Evolutionary conservation across 106 monocot genomes (phyloP).

Genomic region (Acorus calamus): DNA sequence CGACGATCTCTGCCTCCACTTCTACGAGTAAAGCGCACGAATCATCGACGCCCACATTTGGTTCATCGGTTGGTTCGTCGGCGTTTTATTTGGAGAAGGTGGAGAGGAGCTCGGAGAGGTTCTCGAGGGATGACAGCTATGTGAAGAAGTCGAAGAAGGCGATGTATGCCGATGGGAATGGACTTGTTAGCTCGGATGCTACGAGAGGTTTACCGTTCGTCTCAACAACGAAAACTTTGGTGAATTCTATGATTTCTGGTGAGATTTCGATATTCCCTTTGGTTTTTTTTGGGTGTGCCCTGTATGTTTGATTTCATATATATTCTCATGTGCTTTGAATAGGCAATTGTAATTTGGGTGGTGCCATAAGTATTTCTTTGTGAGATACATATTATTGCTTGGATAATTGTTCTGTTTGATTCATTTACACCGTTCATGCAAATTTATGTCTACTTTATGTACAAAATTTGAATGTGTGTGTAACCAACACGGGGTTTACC

Average conservation of each 20-base stretch:
- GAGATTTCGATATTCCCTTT: background rate
- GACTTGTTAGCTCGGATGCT: background rate
- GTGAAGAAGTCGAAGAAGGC: slow-evolving; percentile 16
- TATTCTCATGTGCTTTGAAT: no score
- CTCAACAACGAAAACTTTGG: background rate
- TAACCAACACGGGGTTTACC: no score
- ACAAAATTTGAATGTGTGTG: no score
- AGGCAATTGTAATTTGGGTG: no score
- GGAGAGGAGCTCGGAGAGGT: background rate
- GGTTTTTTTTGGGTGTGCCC: no score
- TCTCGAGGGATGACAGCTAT: slow-evolving; percentile 24
- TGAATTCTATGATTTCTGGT: slow-evolving; percentile 19
- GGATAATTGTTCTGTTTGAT: no score
- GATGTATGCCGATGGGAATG: slow-evolving; percentile 9
- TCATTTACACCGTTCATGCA: no score
- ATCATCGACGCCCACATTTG: background rate
- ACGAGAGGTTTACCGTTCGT: background rate
- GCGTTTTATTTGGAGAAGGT: background rate
- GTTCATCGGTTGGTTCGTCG: background rate
- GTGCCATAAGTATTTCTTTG: no score
- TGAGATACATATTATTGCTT: no score
- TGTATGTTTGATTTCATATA: no score
- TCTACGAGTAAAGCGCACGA: background rate
- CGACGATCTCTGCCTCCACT: background rate
- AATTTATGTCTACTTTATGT: no score